These are phyloP conservation scores for Helianthus tuberosus DNA, from an alignment of 129 eudicot species.

Conservation along the genomic window DNA sequence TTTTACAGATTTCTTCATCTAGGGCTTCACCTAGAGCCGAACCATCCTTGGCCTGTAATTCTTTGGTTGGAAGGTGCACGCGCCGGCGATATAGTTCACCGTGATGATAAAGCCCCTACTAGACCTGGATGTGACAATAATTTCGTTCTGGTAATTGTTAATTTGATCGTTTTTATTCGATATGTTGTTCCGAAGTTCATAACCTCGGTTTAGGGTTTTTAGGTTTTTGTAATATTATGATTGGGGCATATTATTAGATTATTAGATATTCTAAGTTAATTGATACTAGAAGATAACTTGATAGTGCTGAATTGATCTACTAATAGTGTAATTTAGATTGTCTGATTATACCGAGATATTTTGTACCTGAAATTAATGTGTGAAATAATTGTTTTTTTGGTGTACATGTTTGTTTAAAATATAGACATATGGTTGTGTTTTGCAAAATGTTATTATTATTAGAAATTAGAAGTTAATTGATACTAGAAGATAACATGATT, in stretches of 20 bases:
- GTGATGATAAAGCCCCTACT: constrained; percentile 76
- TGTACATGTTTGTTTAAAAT: not conserved
- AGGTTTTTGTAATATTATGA: not conserved
- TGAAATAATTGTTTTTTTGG: not conserved
- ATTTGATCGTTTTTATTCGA: not conserved
- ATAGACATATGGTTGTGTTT: not conserved
- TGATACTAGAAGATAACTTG: not conserved
- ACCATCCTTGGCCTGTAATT: no score
- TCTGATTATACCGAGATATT: not conserved
- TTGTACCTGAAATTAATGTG: not conserved
- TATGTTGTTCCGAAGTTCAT: no score
- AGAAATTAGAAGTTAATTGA: no score
- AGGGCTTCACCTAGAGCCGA: no score
- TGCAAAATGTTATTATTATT: no score
- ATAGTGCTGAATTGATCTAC: not conserved
- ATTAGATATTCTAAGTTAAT: not conserved
- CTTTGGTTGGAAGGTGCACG: no score
- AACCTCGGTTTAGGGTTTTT: not conserved
- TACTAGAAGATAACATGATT: no score
- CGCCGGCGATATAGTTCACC: constrained; percentile 93
- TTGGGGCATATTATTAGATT: not conserved
- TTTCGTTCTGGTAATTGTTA: constrained; percentile 73
- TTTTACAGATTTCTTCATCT: no score
- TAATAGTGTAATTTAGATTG: not conserved
- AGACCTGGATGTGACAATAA: constrained; percentile 88